A percentile compares a stretch with the other conserved stretches of the same genome.
Evolutionary conservation across 768 basidiomycete species (phyloP).

Genomic region (Pleurotus cornucopiae): DNA sequence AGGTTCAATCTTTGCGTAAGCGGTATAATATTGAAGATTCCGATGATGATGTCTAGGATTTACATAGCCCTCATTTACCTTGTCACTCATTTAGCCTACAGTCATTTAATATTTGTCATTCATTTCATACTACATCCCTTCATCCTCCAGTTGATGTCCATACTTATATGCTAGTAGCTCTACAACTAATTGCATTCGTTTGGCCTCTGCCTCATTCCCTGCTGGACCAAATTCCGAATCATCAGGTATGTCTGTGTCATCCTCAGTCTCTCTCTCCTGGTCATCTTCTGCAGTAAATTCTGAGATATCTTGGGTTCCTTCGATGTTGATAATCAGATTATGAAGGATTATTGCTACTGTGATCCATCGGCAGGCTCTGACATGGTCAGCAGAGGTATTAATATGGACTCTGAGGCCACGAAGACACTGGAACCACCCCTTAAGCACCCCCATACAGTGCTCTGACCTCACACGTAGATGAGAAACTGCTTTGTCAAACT

Average conservation of each 20-base stretch:
- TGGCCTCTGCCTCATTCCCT: constrained; percentile 11
- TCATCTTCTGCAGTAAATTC: constrained; percentile 12
- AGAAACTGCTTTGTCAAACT: constrained; percentile 23
- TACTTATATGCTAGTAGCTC: constrained; percentile 15
- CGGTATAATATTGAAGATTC: background rate
- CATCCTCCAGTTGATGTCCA: background rate
- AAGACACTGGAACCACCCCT: constrained; percentile 21
- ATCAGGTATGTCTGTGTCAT: constrained; percentile 3
- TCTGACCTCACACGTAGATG: constrained; percentile 22
- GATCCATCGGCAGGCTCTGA: constrained; percentile 24
- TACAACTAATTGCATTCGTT: constrained; percentile 14
- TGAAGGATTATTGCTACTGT: constrained; percentile 29
- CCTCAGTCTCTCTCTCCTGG: constrained; percentile 12
- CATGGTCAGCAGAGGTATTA: constrained; percentile 18
- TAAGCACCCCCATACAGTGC: constrained; percentile 24
- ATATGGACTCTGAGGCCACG: constrained; percentile 21
- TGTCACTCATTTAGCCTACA: background rate
- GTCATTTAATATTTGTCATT: constrained; percentile 4
- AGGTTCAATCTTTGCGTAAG: background rate
- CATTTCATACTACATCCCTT: constrained; percentile 1
- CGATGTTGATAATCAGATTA: constrained; percentile 28
- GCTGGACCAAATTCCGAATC: background rate
- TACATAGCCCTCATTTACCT: too few species aligned
- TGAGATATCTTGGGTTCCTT: constrained; percentile 17
- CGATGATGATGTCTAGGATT: background rate